Conservation (phyloP, 257 asterid species). For the Voacanga thouarsii region DNA sequence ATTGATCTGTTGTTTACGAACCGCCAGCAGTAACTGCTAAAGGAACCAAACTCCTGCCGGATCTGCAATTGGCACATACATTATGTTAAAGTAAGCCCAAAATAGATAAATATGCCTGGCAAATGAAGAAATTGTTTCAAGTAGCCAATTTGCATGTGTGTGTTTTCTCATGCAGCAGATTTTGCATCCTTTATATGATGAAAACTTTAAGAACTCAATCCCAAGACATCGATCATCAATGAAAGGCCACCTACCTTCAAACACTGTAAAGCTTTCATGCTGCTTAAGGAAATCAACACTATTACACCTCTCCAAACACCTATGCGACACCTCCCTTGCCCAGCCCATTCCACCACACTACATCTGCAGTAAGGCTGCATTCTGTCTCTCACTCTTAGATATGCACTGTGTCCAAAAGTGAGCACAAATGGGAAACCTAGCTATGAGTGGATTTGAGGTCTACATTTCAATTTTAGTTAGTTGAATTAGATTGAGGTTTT, state of each 20-base stretch:
- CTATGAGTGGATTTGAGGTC: neutral
- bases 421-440: neutral
- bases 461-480: neutral
- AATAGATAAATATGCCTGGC: neutral
- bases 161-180: neutral
- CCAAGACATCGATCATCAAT: neutral
- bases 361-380: neutral
- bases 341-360: neutral
- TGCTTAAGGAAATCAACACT: neutral
- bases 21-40: conserved; percentile 69
- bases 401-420: neutral
- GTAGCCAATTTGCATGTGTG: neutral
- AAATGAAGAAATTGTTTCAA: neutral
- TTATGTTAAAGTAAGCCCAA: neutral
- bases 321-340: neutral
- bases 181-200: neutral
- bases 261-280: neutral
- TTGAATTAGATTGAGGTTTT: neutral
- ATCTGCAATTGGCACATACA: conserved; percentile 35
- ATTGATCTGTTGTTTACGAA: conserved; percentile 57
- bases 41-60: conserved; percentile 72
- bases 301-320: neutral
- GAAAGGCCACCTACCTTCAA: neutral
- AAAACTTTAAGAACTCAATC: neutral
- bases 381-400: neutral